Evolutionary conservation across 2,329 filamentous ascomycete species (phyloP), one percentile per base, ranked within the genome.

Genomic region (Botryotinia calthae): DNA sequence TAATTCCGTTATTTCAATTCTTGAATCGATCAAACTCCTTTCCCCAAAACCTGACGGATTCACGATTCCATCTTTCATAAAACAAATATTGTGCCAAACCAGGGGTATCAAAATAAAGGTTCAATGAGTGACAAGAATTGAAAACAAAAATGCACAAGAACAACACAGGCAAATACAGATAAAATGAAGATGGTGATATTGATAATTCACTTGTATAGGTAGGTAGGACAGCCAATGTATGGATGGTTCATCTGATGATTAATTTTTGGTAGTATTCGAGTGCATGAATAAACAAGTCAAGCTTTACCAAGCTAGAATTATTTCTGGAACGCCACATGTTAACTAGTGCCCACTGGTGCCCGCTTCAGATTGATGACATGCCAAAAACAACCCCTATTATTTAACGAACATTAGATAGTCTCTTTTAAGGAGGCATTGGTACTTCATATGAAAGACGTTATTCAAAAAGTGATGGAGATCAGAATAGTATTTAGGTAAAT

Each of bases 321-420:
- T 56, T 56, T 28, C 51, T 56, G 9, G 51, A 14, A 56, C 28
- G 14, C n/a, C 51, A 28, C n/a, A 56, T 56, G 28, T 56, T 28
- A 56, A n/a, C n/a, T 28, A 28, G n/a, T 56, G 14, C 9, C 12
- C 42, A 14, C 12, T 16, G 12, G 12, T 44, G n/a, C 51, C n/a
- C 6, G 16, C 14, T 18, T 40, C 59, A n/a, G 40, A 61, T 34
- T 40, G 37, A 37, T 37, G 28, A 25, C 59, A 28, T 42, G 25
- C 44, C 40, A 44, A 42, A 40, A n/a, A 28, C 4, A 63, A 22
- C 44, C 64, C 64, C 64, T 66, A 54, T 66, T 28, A 20, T 66
- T 66, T 66, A 66, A 66, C 64, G 64, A 66, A n/a, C 28, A 18
- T 6, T 54, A 16, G n/a, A n/a, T 54, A 28, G 51, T 54, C 51